Base-by-base conservation (phyloP, 768 basidiomycete genomes). In the Lentinula sp. region DNA sequence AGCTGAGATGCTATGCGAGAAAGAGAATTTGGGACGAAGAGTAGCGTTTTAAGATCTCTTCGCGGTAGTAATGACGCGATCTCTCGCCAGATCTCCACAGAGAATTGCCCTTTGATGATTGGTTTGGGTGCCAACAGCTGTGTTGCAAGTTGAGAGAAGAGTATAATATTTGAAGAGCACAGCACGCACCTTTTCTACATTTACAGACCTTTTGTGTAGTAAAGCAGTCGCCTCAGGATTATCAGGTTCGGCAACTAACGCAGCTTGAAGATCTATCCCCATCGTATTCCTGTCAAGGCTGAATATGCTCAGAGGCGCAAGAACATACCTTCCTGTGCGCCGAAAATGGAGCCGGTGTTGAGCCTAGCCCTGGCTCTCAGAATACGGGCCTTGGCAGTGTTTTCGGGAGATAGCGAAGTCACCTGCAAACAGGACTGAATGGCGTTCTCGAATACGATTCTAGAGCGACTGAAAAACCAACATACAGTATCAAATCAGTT, bases 81-180 rank as follows among this genome's bases (percentile, higher is more conserved):
- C 67, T 88, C 83, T 39, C 84, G 77, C 88, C 88, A 90, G 56
- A 90, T 82, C 72, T 90, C 88, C 6, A 76, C 76, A 3, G 87
- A 88, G 65, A 90, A 82, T 18, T 79, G 78, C 42, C 81, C 82
- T 16, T 76, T 79, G 75, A 75, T 15, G 75, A 71, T 6, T 77
- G 73, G 57, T 69, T 64, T 41, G 71, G 64, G 52, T 71, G 69
- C 72, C 71, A 63, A 43, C 23, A 53, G 43, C 46, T 60, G 23
- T 6, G 37, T 8, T 23, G 52, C 54, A 8, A 43, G 52, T 53
- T 23, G 32, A 20, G 39, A 28, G 50, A 49, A 58, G 54, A 42
- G 45, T 18, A 18, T 50, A 59, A 59, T 36, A 51, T 35, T 18
- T 36, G 59, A 48, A 37, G 18, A 51, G n/a, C 45, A 13, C 23